Percentiles rank a stretch among this genome's conserved stretches.
Conservation (phyloP, 1,139 yeast species). For the Schwanniomyces etchellsii region DNA sequence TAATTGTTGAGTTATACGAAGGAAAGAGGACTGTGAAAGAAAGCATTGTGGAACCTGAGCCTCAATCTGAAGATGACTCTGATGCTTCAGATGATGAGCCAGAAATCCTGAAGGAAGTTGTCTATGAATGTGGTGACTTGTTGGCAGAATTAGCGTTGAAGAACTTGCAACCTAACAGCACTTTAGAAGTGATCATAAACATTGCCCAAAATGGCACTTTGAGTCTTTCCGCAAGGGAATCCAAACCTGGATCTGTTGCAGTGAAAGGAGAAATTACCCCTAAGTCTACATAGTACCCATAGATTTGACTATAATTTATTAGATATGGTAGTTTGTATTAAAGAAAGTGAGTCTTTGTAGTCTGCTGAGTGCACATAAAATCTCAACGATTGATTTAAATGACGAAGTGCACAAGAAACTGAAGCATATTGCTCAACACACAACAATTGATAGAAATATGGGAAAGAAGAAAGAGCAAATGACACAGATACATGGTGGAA, state of each 20-base stretch:
- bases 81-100: constrained; percentile 53
- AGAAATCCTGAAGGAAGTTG: constrained; percentile 67
- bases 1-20: constrained; percentile 71
- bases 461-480: constrained; percentile 49
- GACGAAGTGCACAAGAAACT: too few relatives aligned
- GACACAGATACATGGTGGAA: constrained; percentile 50
- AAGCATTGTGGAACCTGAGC: constrained; percentile 64
- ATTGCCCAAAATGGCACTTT: constrained; percentile 80
- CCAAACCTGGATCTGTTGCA: constrained; percentile 58
- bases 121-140: constrained; percentile 66
- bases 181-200: constrained; percentile 76
- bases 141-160: constrained; percentile 77
- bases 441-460: too few relatives aligned
- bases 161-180: constrained; percentile 62
- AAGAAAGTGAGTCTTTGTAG: too few relatives aligned
- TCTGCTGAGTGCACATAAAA: too few relatives aligned
- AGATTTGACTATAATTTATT: too few relatives aligned
- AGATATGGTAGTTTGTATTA: too few relatives aligned
- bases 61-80: constrained; percentile 21
- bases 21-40: constrained; percentile 79
- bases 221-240: constrained; percentile 79
- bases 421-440: too few relatives aligned
- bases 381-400: too few relatives aligned
- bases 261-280: constrained; percentile 42
- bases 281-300: constrained; percentile 1